Percentiles rank a stretch among this genome's conserved stretches.
These are phyloP conservation scores for Exophiala sp. DNA, from an alignment of 2,329 filamentous ascomycete species.

Conservation along the genomic window DNA sequence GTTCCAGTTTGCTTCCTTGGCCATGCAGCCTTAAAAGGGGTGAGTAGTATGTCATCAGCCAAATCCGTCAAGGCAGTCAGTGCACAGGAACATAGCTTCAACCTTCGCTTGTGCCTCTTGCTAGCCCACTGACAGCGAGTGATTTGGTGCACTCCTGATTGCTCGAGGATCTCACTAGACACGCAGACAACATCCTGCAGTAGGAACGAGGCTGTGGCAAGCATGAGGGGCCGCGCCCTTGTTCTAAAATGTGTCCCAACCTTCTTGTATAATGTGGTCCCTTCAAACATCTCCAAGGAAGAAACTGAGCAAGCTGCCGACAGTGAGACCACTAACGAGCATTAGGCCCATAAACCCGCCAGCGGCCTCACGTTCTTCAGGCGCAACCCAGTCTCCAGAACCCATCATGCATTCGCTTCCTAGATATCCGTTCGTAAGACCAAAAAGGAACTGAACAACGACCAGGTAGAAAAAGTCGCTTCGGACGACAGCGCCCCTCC, in stretches of 20 bases:
- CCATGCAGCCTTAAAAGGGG: not conserved
- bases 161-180: not conserved
- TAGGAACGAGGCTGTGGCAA: slow-evolving; percentile 4
- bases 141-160: not conserved
- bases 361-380: slow-evolving; percentile 76
- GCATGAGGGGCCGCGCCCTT: too few relatives aligned
- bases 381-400: slow-evolving; percentile 71
- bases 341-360: slow-evolving; percentile 92
- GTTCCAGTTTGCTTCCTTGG: not conserved
- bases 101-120: not conserved
- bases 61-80: not conserved
- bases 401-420: slow-evolving; percentile 89
- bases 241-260: too few relatives aligned
- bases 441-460: slow-evolving; percentile 76
- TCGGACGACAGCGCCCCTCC: slow-evolving; percentile 63
- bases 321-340: slow-evolving; percentile 74
- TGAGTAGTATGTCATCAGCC: not conserved
- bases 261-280: too few relatives aligned
- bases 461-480: slow-evolving; percentile 87
- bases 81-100: not conserved
- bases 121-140: not conserved
- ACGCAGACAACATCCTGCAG: not conserved
- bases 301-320: slow-evolving; percentile 88
- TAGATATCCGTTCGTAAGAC: slow-evolving; percentile 79
- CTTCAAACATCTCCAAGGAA: slow-evolving; percentile 46